Base-by-base conservation (phyloP, 371 early-diverging fungal genomes). In the Parasitella parasitica region DNA sequence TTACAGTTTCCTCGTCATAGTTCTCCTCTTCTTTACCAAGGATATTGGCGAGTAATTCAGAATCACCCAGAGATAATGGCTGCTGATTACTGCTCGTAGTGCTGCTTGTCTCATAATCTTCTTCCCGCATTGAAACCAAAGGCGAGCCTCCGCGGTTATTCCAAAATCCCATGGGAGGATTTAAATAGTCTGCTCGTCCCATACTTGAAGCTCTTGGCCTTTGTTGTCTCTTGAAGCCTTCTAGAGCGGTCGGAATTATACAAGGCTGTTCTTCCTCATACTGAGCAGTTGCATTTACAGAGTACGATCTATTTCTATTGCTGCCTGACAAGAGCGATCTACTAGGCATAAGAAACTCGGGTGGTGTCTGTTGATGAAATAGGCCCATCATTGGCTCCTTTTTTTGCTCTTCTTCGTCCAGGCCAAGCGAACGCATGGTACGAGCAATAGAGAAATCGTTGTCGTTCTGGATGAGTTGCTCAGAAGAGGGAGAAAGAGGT, bases 351-450 rank as follows among this genome's bases (percentile, higher is more conserved):
- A 73, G 69, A 41, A 80, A 67, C 16, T 75, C 72, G 49, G 71
- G 73, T 38, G 70, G 77, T 26, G 66, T 76, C 69, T 69, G 75
- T 20, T 63, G 69, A 66, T 61, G 68, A 39, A 67, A 64, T 18
- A 54, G 56, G 20, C 48, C 52, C 60, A 51, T 62, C 59, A 41
- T 32, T 5, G 24, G 12, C 13, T 49, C 32, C 13, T 57, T 51
- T 59, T 63, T 53, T 71, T 75, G 69, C 67, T 66, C 72, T 54
- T 52, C 53, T 57, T 91, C 94, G 60, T 94, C 91, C 48, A 93
- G 64, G 2, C 92, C 92, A 16, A 93, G 77, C 38, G 88, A 89
- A 54, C 89, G 88, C 56, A 94, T 71, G 0, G 90, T 90, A 37
- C 88, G 86, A 57, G 86, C 86, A 66, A 91, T 82, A 37, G 89